Base-by-base conservation (phyloP, 2,329 filamentous ascomycete species). In the Macrophomina pseudophaseolina region DNA sequence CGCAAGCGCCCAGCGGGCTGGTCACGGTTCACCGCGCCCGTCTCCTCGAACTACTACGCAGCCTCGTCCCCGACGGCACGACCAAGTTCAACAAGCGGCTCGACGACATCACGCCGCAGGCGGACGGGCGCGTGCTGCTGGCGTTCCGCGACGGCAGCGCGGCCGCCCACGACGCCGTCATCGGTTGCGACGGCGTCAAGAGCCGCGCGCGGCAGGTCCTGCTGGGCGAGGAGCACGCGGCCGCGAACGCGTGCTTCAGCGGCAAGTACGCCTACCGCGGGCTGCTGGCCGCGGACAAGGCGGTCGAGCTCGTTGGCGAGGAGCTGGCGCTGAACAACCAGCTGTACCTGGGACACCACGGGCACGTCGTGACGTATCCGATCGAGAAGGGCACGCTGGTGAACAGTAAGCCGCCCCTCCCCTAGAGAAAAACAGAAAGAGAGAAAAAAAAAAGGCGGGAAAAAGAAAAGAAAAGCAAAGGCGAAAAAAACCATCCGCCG, bases 171-270 rank as follows among this genome's bases (percentile, higher is more conserved):
- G 79, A 79, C 68, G 79, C 81, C 1, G 83, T 88, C 0, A 80
- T 90, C 66, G 88, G 86, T 4, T 88, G 86, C 72, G 88, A 91
- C 74, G 88, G 88, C 0, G 88, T 91, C 71, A 87, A 87, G 72
- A 87, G 85, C 0, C 78, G 80, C 2, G 80, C 85, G 1, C 80
- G 88, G 5, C 73, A 82, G 30, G 73, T 85, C 11, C 74, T 90
- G 4, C 76, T 89, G 2, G 85, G 84, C 0, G 72, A 80, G 2
- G 74, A 78, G 18, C 74, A 82, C 67, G 80, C 83, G 0, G 78
- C 80, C 2, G 76, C 81, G 0, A 73, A 81, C 32, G 80, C 87
- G 0, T 73, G 78, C 1, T 90, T 87, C 72, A 83, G 83, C 0
- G 79, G 84, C 35, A 87, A 88, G 68, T 86, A 86, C 74, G 88